phyloP scores from a whole-genome alignment of 768 basidiomycete species.

The Trichaptum fuscoviolaceum region DNA sequence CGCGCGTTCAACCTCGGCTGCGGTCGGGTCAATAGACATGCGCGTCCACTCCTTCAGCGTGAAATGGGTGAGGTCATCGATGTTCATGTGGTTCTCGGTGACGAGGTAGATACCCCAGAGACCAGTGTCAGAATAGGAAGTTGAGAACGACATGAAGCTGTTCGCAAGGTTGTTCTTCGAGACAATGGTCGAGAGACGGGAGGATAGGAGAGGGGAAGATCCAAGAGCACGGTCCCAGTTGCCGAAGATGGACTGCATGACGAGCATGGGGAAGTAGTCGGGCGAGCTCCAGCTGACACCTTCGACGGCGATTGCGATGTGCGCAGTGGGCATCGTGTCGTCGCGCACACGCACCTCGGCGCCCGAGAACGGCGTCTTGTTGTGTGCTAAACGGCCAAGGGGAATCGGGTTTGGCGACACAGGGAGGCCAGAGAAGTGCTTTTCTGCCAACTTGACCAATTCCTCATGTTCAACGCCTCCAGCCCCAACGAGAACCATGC shows the following conservation, averaged over 20 bases:
- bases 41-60: slow-evolving; percentile 94
- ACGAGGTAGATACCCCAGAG: slow-evolving; percentile 99
- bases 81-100: slow-evolving; percentile 88
- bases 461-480: slow-evolving; percentile 91
- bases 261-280: slow-evolving; percentile 99
- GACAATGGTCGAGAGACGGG: slow-evolving; percentile 86
- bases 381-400: slow-evolving; percentile 73
- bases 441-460: slow-evolving; percentile 91
- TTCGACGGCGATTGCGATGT: slow-evolving; percentile 96
- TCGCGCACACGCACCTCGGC: slow-evolving; percentile 95
- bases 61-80: slow-evolving; percentile 92
- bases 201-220: slow-evolving; percentile 82
- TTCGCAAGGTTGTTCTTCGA: slow-evolving; percentile 95
- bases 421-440: slow-evolving; percentile 87
- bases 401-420: slow-evolving; percentile 84
- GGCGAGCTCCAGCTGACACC: slow-evolving; percentile 97
- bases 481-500: slow-evolving; percentile 97
- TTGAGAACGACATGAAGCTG: slow-evolving; percentile 99
- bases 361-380: slow-evolving; percentile 81
- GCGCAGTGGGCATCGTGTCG: slow-evolving; percentile 82
- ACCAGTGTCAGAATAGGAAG: slow-evolving; percentile 97
- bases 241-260: slow-evolving; percentile 95
- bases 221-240: slow-evolving; percentile 99
- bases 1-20: slow-evolving; percentile 89
- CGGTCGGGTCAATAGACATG: slow-evolving; percentile 83